Percentiles rank a stretch among this genome's conserved stretches.
Evolutionary conservation across 129 eudicot species (phyloP).

Genomic region (Logfia minima): DNA sequence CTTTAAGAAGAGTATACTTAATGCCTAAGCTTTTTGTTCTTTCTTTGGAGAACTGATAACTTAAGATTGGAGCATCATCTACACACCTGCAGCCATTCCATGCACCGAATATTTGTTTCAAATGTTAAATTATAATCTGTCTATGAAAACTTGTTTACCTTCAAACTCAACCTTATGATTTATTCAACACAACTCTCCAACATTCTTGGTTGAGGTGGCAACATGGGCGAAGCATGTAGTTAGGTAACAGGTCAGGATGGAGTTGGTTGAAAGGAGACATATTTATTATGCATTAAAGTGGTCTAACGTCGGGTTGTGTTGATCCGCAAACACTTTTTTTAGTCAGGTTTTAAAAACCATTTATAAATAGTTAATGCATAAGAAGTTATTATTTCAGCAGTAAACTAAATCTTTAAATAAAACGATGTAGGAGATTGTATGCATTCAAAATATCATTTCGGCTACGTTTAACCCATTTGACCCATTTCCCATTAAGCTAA

Average conservation of each 20-base stretch:
- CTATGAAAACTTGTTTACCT: not conserved
- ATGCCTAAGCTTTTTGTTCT: conserved; percentile 52
- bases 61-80: conserved; percentile 51
- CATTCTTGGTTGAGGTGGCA: not conserved
- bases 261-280: not conserved
- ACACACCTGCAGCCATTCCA: conserved; percentile 47
- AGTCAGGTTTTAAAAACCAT: not conserved
- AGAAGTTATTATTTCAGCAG: not conserved
- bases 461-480: not conserved
- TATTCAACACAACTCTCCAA: not conserved
- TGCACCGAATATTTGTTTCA: not conserved
- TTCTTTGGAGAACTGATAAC: conserved; percentile 54
- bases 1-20: conserved; percentile 47
- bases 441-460: not conserved
- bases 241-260: not conserved
- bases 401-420: not conserved
- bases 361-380: not conserved
- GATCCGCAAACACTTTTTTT: not conserved
- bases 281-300: not conserved
- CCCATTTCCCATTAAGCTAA: not conserved
- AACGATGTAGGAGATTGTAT: not conserved
- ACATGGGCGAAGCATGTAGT: not conserved
- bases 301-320: not conserved
- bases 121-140: too few relatives aligned
- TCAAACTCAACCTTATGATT: conserved; percentile 2